Evolutionary conservation across 345 rosid genomes (phyloP).

Genomic region (Hibiscus mutabilis): DNA sequence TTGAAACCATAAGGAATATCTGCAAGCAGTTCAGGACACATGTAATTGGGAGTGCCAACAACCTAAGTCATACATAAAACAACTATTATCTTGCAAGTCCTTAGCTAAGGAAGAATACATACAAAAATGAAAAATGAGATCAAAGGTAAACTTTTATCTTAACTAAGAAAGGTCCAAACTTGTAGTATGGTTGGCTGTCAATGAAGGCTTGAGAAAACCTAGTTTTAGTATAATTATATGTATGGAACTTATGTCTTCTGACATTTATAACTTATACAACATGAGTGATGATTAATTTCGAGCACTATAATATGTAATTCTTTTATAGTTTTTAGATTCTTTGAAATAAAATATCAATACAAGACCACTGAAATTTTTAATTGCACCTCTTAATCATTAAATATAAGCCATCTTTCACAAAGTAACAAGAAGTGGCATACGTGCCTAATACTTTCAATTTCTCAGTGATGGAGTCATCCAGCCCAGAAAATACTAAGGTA

Average conservation of each 20-base stretch:
- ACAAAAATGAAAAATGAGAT: background rate
- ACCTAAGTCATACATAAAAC: slow-evolving; percentile 46
- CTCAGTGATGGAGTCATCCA: background rate
- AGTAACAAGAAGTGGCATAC: background rate
- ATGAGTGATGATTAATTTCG: background rate
- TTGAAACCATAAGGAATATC: slow-evolving; percentile 98
- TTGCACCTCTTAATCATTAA: background rate
- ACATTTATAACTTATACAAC: background rate
- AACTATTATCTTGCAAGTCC: slow-evolving; percentile 10
- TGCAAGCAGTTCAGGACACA: slow-evolving; percentile 97
- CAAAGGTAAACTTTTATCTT: slow-evolving; percentile 8
- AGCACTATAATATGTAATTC: background rate
- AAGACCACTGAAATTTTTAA: background rate
- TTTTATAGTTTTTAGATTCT: background rate
- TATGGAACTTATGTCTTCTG: background rate
- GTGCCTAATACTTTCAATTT: too few relatives aligned
- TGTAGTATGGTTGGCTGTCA: background rate
- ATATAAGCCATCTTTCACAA: background rate
- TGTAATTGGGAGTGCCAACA: slow-evolving; percentile 98
- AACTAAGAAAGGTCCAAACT: background rate
- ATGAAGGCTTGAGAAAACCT: background rate
- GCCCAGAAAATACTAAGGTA: background rate
- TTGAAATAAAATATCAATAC: background rate
- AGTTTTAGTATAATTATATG: background rate
- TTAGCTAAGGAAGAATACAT: background rate